These are phyloP conservation scores for Saccharomyces hybrid DNA, from an alignment of 1,139 yeast species.

Conservation along the genomic window DNA sequence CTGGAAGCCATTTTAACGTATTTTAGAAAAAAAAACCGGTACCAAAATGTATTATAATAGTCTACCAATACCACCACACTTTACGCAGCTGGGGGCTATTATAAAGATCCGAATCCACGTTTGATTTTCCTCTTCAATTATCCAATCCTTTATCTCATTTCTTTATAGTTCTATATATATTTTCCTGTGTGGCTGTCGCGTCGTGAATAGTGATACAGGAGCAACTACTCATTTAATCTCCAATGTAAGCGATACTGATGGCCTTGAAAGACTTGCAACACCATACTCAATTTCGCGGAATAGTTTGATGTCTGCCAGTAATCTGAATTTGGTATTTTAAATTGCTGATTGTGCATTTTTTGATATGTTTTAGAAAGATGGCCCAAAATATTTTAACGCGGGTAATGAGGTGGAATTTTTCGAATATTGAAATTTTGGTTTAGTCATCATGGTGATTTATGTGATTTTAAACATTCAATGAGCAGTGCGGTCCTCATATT, in stretches of 20 bases:
- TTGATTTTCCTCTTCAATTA: neutral
- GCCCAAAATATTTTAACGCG: neutral
- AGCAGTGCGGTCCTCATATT: neutral
- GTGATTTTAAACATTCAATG: neutral
- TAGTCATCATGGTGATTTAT: neutral
- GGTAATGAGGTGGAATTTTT: neutral
- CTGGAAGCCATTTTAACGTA: conserved; percentile 9
- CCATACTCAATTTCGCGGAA: neutral
- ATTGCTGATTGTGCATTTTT: neutral
- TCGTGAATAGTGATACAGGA: neutral
- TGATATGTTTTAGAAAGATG: neutral
- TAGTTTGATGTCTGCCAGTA: neutral
- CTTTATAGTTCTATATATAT: neutral
- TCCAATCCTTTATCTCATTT: neutral
- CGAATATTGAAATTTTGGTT: neutral
- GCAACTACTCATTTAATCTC: neutral
- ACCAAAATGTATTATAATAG: neutral
- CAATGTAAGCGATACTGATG: neutral
- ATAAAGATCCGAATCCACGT: neutral
- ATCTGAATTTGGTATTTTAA: neutral
- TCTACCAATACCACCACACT: neutral
- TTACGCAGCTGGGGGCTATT: neutral
- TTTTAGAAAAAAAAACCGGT: neutral
- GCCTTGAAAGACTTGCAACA: neutral
- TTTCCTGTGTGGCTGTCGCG: neutral